phyloP scores from a whole-genome alignment of 2,329 filamentous ascomycete species.

The Monilinia polystroma region DNA sequence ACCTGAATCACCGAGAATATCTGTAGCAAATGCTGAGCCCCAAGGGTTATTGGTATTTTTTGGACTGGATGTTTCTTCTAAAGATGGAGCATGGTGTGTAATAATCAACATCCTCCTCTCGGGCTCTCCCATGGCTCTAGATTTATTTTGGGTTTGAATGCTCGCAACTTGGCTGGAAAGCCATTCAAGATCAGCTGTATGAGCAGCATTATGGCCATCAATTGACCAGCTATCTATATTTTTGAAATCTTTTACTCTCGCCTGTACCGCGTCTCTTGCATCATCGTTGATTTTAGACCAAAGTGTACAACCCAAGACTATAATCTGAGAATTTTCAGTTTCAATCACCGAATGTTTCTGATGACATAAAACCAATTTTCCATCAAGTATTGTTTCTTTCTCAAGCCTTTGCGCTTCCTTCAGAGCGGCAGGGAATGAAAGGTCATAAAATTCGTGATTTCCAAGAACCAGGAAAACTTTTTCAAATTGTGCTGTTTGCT shows the following conservation, averaged over 20 bases:
- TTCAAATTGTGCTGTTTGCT: slow-evolving; percentile 45
- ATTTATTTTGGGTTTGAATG: slow-evolving; percentile 30
- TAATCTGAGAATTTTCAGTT: slow-evolving; percentile 39
- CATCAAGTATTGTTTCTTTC: slow-evolving; percentile 18
- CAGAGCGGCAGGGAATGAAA: slow-evolving; percentile 37
- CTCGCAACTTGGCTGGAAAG: slow-evolving; percentile 42
- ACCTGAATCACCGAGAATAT: slow-evolving; percentile 42
- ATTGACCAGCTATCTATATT: slow-evolving; percentile 26
- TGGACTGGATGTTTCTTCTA: slow-evolving; percentile 47
- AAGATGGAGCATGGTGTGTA: slow-evolving; percentile 45
- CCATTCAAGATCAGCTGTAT: slow-evolving; percentile 41
- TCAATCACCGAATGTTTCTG: slow-evolving; percentile 43
- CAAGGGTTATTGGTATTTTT: slow-evolving; percentile 43
- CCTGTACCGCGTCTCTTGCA: slow-evolving; percentile 34
- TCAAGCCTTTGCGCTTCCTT: slow-evolving; percentile 24
- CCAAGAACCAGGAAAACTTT: slow-evolving; percentile 48
- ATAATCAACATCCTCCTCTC: slow-evolving; percentile 42
- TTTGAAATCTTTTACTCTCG: slow-evolving; percentile 25
- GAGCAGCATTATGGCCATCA: slow-evolving; percentile 23
- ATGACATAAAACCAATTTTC: slow-evolving; percentile 44
- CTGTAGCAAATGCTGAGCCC: slow-evolving; percentile 53
- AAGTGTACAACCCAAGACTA: slow-evolving; percentile 50
- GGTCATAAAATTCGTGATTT: slow-evolving; percentile 50
- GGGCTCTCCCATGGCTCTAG: slow-evolving; percentile 35
- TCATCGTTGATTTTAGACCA: slow-evolving; percentile 48